Evolutionary conservation across 2,329 filamentous ascomycete species (phyloP), one percentile per base, ranked within the genome.

Genomic region (Meredithiella fracta): DNA sequence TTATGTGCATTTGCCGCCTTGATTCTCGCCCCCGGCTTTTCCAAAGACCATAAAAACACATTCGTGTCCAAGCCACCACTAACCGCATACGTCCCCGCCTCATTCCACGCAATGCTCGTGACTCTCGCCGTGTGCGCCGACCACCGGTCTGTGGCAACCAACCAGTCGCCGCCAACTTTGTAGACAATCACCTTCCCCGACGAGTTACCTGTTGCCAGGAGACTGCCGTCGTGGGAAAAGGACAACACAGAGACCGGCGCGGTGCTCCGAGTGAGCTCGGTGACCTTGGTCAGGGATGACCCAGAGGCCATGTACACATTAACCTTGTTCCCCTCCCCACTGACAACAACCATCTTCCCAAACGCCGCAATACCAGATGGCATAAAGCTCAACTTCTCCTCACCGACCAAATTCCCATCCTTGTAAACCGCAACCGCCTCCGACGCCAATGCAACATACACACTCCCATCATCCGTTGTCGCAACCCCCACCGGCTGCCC

Each of bases 1-100:
- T 96, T 96, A 71, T 98, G 92, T 52, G 91, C 89, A 65, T 95
- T 94, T 22, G 81, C 70, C 14, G 82, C 83, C 72, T 92, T 91
- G 62, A 94, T 78, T 62, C 91, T 78, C 68, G 86, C 86, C 1
- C 87, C 89, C 0, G 91, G 91, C 65, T 87, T 86, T 40, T 72
- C 75, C 56, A 96, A 69, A 66, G 87, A 95, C 88, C 92, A 98
- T 29, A 95, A 82, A 66, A 87, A 90, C 20, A 98, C 78, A 64
- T 94, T 89, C 0, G 91, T 96, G 67, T 98, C 92, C 52, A 98
- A 71, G 49, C 81, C 84, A 11, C 90, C 91, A 66, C 86, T 94
- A 20, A 81, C 87, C 2, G 90, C 83, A 65, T 89, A 85, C 22
- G 83, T 84, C 11, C 84, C 85, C 17, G 79, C 78, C 17, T 76